These are phyloP conservation scores for Starmerella scarabaei DNA, from an alignment of 805 yeast species.

Conservation along the genomic window DNA sequence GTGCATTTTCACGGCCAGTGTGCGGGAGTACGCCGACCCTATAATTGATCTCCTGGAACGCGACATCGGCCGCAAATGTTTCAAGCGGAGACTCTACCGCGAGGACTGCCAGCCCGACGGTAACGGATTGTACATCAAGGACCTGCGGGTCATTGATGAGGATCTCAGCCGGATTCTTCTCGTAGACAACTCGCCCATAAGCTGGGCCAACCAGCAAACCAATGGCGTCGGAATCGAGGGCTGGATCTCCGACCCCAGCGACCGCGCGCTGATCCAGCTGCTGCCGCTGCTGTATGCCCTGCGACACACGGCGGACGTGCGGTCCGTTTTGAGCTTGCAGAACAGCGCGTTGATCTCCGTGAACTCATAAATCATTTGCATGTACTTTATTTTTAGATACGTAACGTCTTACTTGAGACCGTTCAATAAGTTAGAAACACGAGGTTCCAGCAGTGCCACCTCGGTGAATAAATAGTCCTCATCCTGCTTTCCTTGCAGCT, in stretches of 20 bases:
- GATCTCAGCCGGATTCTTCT: slow-evolving; percentile 62
- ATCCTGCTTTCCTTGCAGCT: background rate
- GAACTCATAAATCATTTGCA: background rate
- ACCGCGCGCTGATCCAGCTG: slow-evolving; percentile 65
- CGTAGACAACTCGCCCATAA: slow-evolving; percentile 85
- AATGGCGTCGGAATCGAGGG: slow-evolving; percentile 93
- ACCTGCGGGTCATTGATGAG: slow-evolving; percentile 38
- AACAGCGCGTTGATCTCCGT: slow-evolving; percentile 17
- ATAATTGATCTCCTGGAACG: slow-evolving; percentile 83
- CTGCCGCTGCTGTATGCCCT: slow-evolving; percentile 68
- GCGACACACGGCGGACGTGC: slow-evolving; percentile 70
- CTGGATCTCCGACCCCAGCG: slow-evolving; percentile 95
- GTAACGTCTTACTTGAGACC: too few relatives aligned
- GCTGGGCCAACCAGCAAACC: slow-evolving; percentile 68
- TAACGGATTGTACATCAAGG: slow-evolving; percentile 49
- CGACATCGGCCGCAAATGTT: slow-evolving; percentile 33
- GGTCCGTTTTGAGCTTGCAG: slow-evolving; percentile 61
- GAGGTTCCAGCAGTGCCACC: slow-evolving; percentile 5
- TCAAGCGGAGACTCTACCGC: slow-evolving; percentile 56
- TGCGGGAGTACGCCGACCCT: slow-evolving; percentile 92
- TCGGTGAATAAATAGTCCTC: slow-evolving; percentile 4
- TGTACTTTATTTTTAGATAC: too few relatives aligned
- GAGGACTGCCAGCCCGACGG: slow-evolving; percentile 66
- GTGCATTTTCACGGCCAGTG: slow-evolving; percentile 88
- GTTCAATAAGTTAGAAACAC: slow-evolving; percentile 1